phyloP scores from a whole-genome alignment of 495 filamentous ascomycete species.

The Xanthoparmelia taractica region DNA sequence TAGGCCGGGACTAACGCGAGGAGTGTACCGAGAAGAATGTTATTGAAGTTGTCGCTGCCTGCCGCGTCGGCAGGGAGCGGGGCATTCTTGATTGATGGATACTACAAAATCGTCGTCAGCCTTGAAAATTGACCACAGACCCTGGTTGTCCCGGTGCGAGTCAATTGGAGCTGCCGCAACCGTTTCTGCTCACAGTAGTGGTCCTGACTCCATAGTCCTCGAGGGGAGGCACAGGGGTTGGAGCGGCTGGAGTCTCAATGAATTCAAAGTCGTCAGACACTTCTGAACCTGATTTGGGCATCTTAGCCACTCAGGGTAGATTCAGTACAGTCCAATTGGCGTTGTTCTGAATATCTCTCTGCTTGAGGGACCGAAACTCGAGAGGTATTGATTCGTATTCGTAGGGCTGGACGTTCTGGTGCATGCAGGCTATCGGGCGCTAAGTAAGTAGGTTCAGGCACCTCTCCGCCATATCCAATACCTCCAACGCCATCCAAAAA shows the following conservation, averaged over 20 bases:
- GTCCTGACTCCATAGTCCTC: slow-evolving; percentile 51
- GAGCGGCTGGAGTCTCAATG: slow-evolving; percentile 55
- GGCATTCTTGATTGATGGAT: slow-evolving; percentile 56
- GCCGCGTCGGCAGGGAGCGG: slow-evolving; percentile 53
- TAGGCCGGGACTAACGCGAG: slow-evolving; percentile 46
- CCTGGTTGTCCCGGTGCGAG: neutral
- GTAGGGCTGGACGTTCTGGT: neutral
- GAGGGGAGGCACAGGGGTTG: slow-evolving; percentile 37
- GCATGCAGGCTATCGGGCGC: neutral
- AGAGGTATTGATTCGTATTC: neutral
- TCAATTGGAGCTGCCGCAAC: neutral
- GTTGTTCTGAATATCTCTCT: too few species aligned
- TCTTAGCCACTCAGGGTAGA: slow-evolving; percentile 17
- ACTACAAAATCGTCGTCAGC: slow-evolving; percentile 32
- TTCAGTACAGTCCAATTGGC: neutral
- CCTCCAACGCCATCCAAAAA: neutral
- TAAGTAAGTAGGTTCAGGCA: neutral
- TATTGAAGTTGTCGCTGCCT: slow-evolving; percentile 51
- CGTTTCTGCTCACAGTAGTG: slow-evolving; percentile 42
- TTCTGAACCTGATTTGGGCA: slow-evolving; percentile 45
- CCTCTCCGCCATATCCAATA: neutral
- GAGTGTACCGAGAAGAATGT: slow-evolving; percentile 44
- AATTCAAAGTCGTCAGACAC: slow-evolving; percentile 60
- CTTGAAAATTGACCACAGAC: neutral
- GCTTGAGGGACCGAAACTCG: too few species aligned